Evolutionary conservation across 164 flowering plant genomes (phyloP).

Genomic region (Berberis thunbergii): DNA sequence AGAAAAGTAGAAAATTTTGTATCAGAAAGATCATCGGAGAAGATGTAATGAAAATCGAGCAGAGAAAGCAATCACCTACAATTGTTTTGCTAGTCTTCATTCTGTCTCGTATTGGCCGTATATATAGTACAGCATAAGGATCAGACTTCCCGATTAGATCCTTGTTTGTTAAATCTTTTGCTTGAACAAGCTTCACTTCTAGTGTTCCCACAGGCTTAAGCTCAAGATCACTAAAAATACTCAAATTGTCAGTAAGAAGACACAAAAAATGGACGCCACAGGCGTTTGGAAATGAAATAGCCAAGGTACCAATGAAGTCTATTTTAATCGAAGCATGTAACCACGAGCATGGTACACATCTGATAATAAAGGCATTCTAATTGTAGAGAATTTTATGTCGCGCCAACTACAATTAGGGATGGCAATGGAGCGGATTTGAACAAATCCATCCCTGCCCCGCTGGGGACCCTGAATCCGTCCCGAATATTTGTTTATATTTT

Average conservation of each 20-base stretch:
- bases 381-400: no score
- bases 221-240: conserved; percentile 67
- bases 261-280: neutral
- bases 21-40: neutral
- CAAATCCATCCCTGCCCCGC: no score
- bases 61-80: conserved; percentile 33
- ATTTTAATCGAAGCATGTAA: no score
- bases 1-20: conserved; percentile 6
- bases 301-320: no score
- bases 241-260: neutral
- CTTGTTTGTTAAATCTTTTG: conserved; percentile 81
- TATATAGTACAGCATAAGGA: conserved; percentile 77
- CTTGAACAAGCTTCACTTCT: conserved; percentile 98
- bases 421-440: no score
- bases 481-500: no score
- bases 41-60: neutral
- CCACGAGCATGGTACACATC: no score
- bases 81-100: conserved; percentile 79
- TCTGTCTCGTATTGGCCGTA: conserved; percentile 80
- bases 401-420: no score
- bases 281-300: no score
- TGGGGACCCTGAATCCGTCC: no score
- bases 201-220: conserved; percentile 85
- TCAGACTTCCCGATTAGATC: conserved; percentile 95
- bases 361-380: no score